phyloP scores from a whole-genome alignment of 176 grass and related monocot species.

The Avena atlantica region DNA sequence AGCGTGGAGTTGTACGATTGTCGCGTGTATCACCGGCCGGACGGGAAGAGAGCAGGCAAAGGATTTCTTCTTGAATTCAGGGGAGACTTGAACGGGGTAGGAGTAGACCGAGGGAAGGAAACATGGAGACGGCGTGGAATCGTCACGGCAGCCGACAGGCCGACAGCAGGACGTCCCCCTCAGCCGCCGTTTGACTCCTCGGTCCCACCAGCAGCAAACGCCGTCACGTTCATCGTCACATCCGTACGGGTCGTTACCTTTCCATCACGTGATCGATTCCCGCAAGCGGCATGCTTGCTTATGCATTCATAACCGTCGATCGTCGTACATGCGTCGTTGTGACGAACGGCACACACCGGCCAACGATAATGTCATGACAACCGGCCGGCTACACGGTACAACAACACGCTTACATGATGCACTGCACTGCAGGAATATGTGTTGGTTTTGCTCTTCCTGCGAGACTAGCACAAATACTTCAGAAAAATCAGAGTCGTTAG shows the following conservation, averaged over 20 bases:
- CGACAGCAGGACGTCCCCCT: constrained; percentile 59
- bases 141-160: constrained; percentile 57
- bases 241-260: neutral
- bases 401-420: neutral
- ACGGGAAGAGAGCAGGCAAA: too few relatives aligned
- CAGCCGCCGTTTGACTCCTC: constrained; percentile 50
- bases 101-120: neutral
- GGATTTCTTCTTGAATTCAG: too few relatives aligned
- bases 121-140: constrained; percentile 25
- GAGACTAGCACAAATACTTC: too few relatives aligned
- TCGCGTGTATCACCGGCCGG: too few relatives aligned
- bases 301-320: constrained; percentile 6
- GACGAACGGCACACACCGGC: neutral
- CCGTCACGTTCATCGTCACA: neutral
- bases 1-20: too few relatives aligned
- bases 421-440: too few relatives aligned
- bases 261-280: constrained; percentile 4
- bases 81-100: neutral
- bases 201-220: constrained; percentile 5
- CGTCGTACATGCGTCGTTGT: neutral
- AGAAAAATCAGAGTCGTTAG: too few relatives aligned
- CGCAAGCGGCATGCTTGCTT: neutral
- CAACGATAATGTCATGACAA: neutral
- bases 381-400: neutral
- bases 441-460: too few relatives aligned